Evolutionary conservation across 306 rosid species (phyloP).

Genomic region (Spatholobus suberectus): DNA sequence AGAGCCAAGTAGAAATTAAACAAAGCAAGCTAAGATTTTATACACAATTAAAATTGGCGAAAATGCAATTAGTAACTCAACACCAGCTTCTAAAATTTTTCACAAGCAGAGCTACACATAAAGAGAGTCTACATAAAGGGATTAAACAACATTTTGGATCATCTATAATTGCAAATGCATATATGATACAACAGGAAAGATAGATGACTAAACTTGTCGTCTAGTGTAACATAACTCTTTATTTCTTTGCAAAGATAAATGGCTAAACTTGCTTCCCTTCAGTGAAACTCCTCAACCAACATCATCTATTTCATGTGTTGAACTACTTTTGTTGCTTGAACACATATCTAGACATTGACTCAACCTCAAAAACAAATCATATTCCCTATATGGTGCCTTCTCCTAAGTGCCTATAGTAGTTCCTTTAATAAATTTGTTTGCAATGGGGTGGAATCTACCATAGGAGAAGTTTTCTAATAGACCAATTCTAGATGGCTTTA

Average conservation of each 20-base stretch:
- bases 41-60: conserved; percentile 58
- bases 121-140: conserved; percentile 54
- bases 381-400: conserved; percentile 53
- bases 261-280: conserved; percentile 53
- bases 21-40: conserved; percentile 49
- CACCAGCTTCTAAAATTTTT: conserved; percentile 50
- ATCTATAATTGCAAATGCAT: conserved; percentile 53
- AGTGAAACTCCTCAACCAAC: conserved; percentile 59
- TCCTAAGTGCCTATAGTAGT: conserved; percentile 52
- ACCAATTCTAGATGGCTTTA: conserved; percentile 58
- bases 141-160: conserved; percentile 53
- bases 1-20: conserved; percentile 34
- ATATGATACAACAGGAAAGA: conserved; percentile 58
- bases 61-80: conserved; percentile 57
- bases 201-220: conserved; percentile 60
- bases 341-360: conserved; percentile 57
- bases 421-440: conserved; percentile 41
- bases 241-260: conserved; percentile 49
- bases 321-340: conserved; percentile 49
- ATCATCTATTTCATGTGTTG: conserved; percentile 60
- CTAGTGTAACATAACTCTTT: conserved; percentile 66
- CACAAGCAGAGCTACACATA: conserved; percentile 61
- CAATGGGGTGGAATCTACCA: conserved; percentile 49
- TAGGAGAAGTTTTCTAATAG: conserved; percentile 43
- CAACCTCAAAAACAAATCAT: conserved; percentile 84